These are phyloP conservation scores for Serpula lacrymans DNA, from an alignment of 768 basidiomycete species.

Conservation along the genomic window DNA sequence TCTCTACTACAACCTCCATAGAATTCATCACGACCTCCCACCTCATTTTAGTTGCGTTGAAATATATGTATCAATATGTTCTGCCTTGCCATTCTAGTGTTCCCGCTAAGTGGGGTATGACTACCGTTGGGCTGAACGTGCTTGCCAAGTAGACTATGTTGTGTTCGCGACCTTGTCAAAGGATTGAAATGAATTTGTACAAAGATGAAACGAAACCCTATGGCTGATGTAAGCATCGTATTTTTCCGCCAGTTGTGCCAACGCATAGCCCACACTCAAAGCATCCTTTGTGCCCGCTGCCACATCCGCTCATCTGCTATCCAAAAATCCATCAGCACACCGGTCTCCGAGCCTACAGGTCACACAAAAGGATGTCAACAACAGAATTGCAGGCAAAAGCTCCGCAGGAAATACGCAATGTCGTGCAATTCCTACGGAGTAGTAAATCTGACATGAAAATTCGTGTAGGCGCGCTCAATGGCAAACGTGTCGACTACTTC, in stretches of 20 bases:
- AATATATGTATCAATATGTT: neutral
- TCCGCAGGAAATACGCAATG: conserved; percentile 72
- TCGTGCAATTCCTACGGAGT: conserved; percentile 84
- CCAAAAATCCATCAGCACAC: too few relatives aligned
- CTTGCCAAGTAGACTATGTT: too few relatives aligned
- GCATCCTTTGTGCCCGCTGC: neutral
- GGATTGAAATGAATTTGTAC: too few relatives aligned
- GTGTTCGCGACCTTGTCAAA: too few relatives aligned
- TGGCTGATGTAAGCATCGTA: too few relatives aligned
- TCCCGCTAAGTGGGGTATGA: too few relatives aligned
- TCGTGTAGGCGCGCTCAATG: conserved; percentile 85
- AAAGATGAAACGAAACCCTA: too few relatives aligned
- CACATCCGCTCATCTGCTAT: neutral
- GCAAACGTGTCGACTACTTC: conserved; percentile 96
- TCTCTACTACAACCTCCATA: neutral
- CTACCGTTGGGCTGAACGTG: too few relatives aligned
- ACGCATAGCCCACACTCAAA: too few relatives aligned
- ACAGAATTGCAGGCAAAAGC: conserved; percentile 71
- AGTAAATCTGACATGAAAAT: conserved; percentile 86
- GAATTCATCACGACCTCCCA: neutral
- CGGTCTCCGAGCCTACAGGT: too few relatives aligned
- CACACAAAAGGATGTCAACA: conserved; percentile 28
- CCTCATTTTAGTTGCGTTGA: neutral
- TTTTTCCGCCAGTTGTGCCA: too few relatives aligned
- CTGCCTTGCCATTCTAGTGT: too few relatives aligned